Evolutionary conservation across 495 filamentous ascomycete species (phyloP), one percentile per base, ranked within the genome.

Genomic region (Hyaloscypha hepaticicola): DNA sequence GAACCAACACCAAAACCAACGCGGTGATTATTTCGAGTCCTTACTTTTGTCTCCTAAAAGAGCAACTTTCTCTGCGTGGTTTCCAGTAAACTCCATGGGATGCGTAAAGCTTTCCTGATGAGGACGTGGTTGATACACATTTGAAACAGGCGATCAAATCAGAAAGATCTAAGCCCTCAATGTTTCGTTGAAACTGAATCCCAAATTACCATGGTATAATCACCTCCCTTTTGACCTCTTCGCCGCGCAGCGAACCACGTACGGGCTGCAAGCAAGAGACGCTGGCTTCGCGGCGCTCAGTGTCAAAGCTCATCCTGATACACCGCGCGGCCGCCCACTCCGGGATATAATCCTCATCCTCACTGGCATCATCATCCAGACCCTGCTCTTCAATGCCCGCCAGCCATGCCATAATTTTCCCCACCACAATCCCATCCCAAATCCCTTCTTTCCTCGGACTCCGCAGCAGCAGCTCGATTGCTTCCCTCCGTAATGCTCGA

Each of bases 361-460:
- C 41, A 28, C 22, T 21, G 12, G 29, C 51, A 8, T 38, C 28
- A 4, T 29, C 27, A 57, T 52, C 56, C 55, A 60, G 41, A 6
- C 38, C 22, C 38, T 66, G 51, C 48, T 69, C 66, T 22, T 69
- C 66, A 9, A 69, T 48, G 1, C 24, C 58, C 6, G 50, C 52
- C 28, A 69, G 31, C 66, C 66, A 69, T 5, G 14, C 52, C 62
- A 65, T 66, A 33, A 69, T 64, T 41, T 59, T 61, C 34, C 66
- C 66, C 26, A 69, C 58, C 41, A 69, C 58, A 27, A 53, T 33
- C 25, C 62, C 66, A 41, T 82, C 76, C 73, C 77, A 82, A 0
- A 80, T 64, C 0, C 79, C 81, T 67, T 84, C 82, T 66, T 78
- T 78, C 11, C 77, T 66, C 0, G 71, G 72, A 11, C 69, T 62